Percentiles rank a stretch among this genome's conserved stretches.
Conservation (phyloP, 2,329 filamentous ascomycete species). For the Trematosphaeria pertusa region DNA sequence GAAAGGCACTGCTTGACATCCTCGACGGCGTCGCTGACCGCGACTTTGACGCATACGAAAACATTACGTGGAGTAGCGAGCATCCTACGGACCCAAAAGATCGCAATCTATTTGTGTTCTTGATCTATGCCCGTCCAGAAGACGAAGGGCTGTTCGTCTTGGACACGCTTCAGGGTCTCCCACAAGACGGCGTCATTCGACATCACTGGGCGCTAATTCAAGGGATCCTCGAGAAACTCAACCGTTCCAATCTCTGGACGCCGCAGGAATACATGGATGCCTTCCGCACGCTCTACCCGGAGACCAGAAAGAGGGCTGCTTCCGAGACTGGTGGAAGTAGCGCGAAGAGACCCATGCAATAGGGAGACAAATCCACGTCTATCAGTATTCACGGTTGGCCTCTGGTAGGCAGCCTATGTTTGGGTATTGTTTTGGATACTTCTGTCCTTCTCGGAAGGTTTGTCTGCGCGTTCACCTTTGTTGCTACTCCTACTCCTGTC, state of each 20-base stretch:
- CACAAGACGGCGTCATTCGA: constrained; percentile 38
- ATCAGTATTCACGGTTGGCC: no score
- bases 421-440: no score
- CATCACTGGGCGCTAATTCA: constrained; percentile 38
- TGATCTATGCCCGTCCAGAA: constrained; percentile 32
- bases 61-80: constrained; percentile 38
- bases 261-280: constrained; percentile 32
- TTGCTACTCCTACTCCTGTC: no score
- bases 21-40: constrained; percentile 41
- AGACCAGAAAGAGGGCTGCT: constrained; percentile 42
- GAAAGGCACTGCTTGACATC: constrained; percentile 39
- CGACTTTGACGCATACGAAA: constrained; percentile 41
- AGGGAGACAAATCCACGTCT: no score
- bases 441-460: no score
- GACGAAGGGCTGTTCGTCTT: constrained; percentile 35
- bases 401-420: no score
- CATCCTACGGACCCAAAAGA: constrained; percentile 30
- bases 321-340: constrained; percentile 36
- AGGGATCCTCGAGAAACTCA: constrained; percentile 35
- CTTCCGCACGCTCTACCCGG: constrained; percentile 36
- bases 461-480: no score
- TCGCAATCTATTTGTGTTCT: constrained; percentile 41
- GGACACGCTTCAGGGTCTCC: constrained; percentile 34
- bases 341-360: constrained; percentile 38
- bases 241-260: constrained; percentile 22